Evolutionary conservation across 495 filamentous ascomycete species (phyloP).

Genomic region (Parathielavia appendiculata): DNA sequence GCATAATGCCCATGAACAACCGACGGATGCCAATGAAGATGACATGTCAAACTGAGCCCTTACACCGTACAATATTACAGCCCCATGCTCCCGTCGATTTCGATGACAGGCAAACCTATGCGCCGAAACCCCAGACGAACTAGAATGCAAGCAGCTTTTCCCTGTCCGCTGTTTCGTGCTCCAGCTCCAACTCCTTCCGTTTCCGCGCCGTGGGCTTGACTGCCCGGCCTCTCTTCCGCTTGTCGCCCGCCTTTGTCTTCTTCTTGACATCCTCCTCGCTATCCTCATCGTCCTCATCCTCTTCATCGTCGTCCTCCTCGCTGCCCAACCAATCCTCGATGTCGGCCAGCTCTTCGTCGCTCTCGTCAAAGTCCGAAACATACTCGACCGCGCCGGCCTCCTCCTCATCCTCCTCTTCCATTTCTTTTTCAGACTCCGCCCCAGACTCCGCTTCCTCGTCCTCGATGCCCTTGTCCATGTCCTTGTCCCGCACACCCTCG

Average conservation of each 20-base stretch:
- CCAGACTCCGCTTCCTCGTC: conserved; percentile 68
- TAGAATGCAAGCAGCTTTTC: conserved; percentile 42
- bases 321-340: conserved; percentile 48
- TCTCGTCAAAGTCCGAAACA: conserved; percentile 57
- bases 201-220: conserved; percentile 60
- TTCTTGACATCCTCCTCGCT: conserved; percentile 40
- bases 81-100: not conserved
- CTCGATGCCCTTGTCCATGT: conserved; percentile 77
- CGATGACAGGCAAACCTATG: not conserved
- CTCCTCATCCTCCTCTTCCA: conserved; percentile 63
- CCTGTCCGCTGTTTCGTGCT: conserved; percentile 50
- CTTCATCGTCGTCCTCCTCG: conserved; percentile 46
- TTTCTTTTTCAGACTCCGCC: conserved; percentile 59
- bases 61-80: not conserved
- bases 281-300: conserved; percentile 45
- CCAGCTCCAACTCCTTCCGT: conserved; percentile 67
- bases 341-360: conserved; percentile 49
- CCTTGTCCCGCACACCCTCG: conserved; percentile 78
- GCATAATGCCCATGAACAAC: no score
- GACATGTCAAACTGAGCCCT: not conserved
- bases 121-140: conserved; percentile 2
- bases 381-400: conserved; percentile 79
- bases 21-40: no score
- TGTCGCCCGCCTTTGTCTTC: conserved; percentile 49
- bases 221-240: conserved; percentile 60